A percentile compares a stretch with the other conserved stretches of the same genome.
phyloP scores from a whole-genome alignment of 441 rosid genomes.

The Kokia cookei region DNA sequence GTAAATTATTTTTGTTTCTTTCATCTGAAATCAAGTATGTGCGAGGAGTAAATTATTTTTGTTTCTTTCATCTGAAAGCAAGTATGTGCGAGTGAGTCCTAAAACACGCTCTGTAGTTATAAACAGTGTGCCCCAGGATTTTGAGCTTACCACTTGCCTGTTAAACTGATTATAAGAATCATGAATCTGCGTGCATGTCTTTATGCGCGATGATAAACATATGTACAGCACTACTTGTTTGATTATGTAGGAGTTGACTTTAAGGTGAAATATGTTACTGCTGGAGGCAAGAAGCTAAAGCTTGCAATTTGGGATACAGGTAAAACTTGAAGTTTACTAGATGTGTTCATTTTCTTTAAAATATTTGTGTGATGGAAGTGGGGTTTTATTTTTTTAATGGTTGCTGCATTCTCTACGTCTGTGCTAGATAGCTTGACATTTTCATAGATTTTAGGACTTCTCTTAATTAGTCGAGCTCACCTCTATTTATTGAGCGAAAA shows the following conservation, averaged over 20 bases:
- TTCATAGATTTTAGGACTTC: background rate
- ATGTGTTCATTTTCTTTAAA: background rate
- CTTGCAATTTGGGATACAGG: conserved; percentile 88
- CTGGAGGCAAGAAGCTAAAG: conserved; percentile 62
- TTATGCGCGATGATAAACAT: background rate
- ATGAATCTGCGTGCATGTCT: background rate
- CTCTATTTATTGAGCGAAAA: background rate
- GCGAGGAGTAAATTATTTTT: background rate
- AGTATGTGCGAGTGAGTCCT: background rate
- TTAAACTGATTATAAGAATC: background rate
- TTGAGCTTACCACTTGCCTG: background rate
- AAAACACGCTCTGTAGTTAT: background rate
- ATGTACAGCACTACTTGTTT: background rate
- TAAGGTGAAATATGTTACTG: conserved; percentile 49
- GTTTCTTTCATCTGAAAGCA: background rate
- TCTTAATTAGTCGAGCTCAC: background rate
- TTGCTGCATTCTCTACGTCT: background rate
- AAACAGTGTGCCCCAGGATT: no score
- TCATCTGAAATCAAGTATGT: background rate
- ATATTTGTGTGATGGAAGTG: background rate
- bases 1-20: no score
- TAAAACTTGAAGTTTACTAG: conserved; percentile 12
- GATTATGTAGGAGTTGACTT: conserved; percentile 47
- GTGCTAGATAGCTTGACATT: background rate
- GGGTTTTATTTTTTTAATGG: background rate